phyloP scores from a whole-genome alignment of 2,329 filamentous ascomycete genomes.

The Penicillium sp. region DNA sequence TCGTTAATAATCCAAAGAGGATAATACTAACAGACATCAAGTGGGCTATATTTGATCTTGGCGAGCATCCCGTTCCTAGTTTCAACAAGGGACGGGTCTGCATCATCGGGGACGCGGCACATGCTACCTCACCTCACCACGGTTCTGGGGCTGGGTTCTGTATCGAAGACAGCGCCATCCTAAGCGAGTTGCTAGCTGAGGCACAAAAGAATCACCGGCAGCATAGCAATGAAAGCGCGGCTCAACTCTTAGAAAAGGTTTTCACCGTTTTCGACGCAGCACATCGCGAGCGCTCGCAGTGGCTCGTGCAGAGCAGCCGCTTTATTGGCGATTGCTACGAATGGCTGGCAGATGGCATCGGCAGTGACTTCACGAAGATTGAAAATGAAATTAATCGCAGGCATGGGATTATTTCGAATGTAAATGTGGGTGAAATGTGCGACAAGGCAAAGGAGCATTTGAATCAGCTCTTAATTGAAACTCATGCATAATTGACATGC shows the following conservation, averaged over 20 bases:
- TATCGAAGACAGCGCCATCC: slow-evolving; percentile 29
- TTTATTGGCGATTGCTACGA: slow-evolving; percentile 35
- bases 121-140: slow-evolving; percentile 42
- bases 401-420: neutral
- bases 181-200: slow-evolving; percentile 46
- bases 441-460: neutral
- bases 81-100: slow-evolving; percentile 26
- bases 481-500: neutral
- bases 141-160: slow-evolving; percentile 35
- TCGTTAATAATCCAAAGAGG: fast-evolving
- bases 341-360: slow-evolving; percentile 10
- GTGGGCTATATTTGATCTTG: slow-evolving; percentile 33
- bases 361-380: neutral
- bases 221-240: neutral
- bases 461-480: neutral
- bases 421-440: neutral
- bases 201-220: neutral
- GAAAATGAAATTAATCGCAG: neutral
- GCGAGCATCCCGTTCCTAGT: slow-evolving; percentile 25
- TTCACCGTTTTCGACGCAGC: slow-evolving; percentile 51
- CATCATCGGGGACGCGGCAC: slow-evolving; percentile 38
- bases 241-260: slow-evolving; percentile 26
- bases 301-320: slow-evolving; percentile 49
- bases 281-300: slow-evolving; percentile 48
- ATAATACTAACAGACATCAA: slow-evolving; percentile 10